Evolutionary conservation across 106 monocot genomes (phyloP).

Genomic region (Apostasia shenzhenica): DNA sequence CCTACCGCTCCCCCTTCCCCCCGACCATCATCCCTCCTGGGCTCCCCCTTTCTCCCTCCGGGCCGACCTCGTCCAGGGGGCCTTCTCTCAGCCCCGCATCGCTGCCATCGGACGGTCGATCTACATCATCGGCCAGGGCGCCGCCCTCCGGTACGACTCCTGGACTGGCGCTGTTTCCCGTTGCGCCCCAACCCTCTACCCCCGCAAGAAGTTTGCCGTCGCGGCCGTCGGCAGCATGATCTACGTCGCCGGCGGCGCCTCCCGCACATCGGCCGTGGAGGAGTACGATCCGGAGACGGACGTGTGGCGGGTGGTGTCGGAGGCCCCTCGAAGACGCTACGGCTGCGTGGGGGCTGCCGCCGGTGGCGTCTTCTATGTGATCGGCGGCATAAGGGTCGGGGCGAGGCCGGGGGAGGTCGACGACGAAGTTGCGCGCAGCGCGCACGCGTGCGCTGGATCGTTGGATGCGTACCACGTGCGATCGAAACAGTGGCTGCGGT

Average conservation of each 20-base stretch:
- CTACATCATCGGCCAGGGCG: slow-evolving; percentile 36
- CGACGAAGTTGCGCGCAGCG: slow-evolving; percentile 13
- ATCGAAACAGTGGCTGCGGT: slow-evolving; percentile 38
- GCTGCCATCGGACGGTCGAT: slow-evolving; percentile 30
- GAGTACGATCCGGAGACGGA: slow-evolving; percentile 48
- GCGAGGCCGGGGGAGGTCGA: background rate
- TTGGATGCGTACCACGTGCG: slow-evolving; percentile 50
- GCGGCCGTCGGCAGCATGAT: slow-evolving; percentile 33
- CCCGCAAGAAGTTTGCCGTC: slow-evolving; percentile 49
- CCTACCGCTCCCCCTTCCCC: slow-evolving; percentile 15
- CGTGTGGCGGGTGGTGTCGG: slow-evolving; percentile 35
- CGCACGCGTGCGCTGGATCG: slow-evolving; percentile 56
- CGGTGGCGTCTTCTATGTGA: slow-evolving; percentile 38
- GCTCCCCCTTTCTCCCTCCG: slow-evolving; percentile 9
- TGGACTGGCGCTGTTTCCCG: slow-evolving; percentile 28
- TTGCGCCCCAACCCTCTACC: slow-evolving; percentile 26
- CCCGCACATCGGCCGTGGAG: slow-evolving; percentile 41
- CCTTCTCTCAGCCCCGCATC: slow-evolving; percentile 15
- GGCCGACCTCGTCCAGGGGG: slow-evolving; percentile 1
- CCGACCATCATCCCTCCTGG: background rate
- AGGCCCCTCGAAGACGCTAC: slow-evolving; percentile 31
- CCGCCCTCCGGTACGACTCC: slow-evolving; percentile 34
- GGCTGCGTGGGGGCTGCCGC: slow-evolving; percentile 49
- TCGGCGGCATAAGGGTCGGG: slow-evolving; percentile 32
- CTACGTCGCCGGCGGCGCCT: slow-evolving; percentile 54